Evolutionary conservation across 108 stramenopile genomes (phyloP).

Genomic region (Poteriospumella lacustris): DNA sequence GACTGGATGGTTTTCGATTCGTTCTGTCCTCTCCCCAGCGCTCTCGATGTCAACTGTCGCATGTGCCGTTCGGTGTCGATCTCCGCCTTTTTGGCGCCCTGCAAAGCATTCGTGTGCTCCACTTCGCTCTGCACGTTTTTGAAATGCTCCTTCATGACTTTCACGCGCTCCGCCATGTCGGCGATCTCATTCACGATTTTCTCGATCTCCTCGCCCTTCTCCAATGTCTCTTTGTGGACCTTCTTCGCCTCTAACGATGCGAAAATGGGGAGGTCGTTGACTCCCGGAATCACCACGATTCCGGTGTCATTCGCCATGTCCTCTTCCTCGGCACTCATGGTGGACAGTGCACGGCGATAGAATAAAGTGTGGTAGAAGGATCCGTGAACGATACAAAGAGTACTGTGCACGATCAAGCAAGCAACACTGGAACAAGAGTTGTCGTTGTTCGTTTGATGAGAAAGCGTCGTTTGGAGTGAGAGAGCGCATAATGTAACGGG

Average conservation of each 20-base stretch:
- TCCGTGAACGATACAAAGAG: too few relatives aligned
- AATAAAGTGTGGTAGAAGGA: too few relatives aligned
- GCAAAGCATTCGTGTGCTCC: slow-evolving; percentile 65
- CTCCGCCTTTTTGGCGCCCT: slow-evolving; percentile 67
- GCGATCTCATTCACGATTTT: slow-evolving; percentile 6
- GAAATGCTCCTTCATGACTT: slow-evolving; percentile 71
- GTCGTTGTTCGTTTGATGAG: too few relatives aligned
- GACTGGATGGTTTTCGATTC: slow-evolving; percentile 39
- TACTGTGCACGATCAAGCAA: too few relatives aligned
- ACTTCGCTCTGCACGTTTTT: slow-evolving; percentile 73
- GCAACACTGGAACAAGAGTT: too few relatives aligned
- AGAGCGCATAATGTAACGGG: too few relatives aligned
- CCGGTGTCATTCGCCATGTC: too few relatives aligned
- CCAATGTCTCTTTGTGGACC: not conserved
- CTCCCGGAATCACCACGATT: slow-evolving; percentile 17
- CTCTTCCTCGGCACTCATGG: too few relatives aligned
- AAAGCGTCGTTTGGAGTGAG: too few relatives aligned
- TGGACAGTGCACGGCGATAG: too few relatives aligned
- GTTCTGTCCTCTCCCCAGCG: slow-evolving; percentile 25
- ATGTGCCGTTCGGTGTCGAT: slow-evolving; percentile 69
- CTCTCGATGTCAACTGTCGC: slow-evolving; percentile 27
- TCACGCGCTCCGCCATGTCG: slow-evolving; percentile 60
- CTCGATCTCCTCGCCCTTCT: not conserved
- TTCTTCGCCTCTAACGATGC: not conserved
- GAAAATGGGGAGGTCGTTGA: slow-evolving; percentile 18